A percentile compares a stretch with the other conserved stretches of the same genome.
These are phyloP conservation scores for Mucor saturninus DNA, from an alignment of 371 early-diverging fungal genomes.

Conservation along the genomic window DNA sequence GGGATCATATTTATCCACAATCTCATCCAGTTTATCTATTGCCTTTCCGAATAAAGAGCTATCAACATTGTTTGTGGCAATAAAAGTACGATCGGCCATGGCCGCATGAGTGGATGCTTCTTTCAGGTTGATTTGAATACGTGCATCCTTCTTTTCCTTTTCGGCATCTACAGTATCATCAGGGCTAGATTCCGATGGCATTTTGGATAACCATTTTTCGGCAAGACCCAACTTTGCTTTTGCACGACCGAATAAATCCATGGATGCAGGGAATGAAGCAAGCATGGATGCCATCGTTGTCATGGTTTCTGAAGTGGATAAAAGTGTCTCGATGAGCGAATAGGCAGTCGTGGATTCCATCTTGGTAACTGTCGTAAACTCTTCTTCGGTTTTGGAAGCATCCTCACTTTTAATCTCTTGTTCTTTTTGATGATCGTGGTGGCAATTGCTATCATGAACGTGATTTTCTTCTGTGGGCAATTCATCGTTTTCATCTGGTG, in stretches of 20 bases:
- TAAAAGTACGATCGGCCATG: conserved; percentile 60
- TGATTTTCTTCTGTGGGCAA: not conserved
- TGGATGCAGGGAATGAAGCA: conserved; percentile 41
- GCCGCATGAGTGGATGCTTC: conserved; percentile 60
- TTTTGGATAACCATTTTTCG: conserved; percentile 43
- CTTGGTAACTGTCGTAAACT: conserved; percentile 46
- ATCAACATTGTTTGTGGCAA: conserved; percentile 55
- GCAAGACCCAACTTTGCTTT: conserved; percentile 39
- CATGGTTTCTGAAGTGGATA: conserved; percentile 47
- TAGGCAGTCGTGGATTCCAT: conserved; percentile 48
- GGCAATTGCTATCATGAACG: conserved; percentile 13
- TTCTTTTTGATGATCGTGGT: too few species aligned
- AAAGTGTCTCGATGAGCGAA: conserved; percentile 48
- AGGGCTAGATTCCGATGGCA: conserved; percentile 6
- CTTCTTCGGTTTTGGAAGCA: conserved; percentile 2
- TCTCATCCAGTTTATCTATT: conserved; percentile 52
- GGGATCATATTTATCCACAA: conserved; percentile 50
- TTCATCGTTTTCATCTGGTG: conserved; percentile 1
- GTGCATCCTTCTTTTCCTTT: conserved; percentile 35
- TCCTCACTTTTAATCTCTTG: not conserved
- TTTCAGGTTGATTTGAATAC: conserved; percentile 57
- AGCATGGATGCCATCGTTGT: conserved; percentile 56
- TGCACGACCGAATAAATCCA: conserved; percentile 45
- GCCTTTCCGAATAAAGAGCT: conserved; percentile 47
- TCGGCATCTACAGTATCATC: conserved; percentile 23